Evolutionary conservation across 1,139 yeast species (phyloP).

Genomic region (Meyerozyma sp.): DNA sequence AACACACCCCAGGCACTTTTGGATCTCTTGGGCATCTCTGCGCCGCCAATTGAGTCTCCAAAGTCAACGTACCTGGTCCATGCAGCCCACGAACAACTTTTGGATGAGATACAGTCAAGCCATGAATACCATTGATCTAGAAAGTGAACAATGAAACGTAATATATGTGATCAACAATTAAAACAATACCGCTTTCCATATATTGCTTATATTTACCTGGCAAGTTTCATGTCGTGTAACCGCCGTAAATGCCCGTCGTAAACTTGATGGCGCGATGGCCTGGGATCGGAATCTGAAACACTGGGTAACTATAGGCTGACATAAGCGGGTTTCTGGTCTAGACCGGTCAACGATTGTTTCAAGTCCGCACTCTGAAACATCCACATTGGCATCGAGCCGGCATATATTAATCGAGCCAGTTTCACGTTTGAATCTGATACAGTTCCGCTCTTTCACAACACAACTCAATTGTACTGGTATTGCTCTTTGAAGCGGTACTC

Average conservation of each 20-base stretch:
- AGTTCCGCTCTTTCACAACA: neutral
- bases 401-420: neutral
- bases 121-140: neutral
- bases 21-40: neutral
- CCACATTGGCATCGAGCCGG: slow-evolving; percentile 1
- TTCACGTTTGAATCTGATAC: slow-evolving; percentile 2
- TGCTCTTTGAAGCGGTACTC: neutral
- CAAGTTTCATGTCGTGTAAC: too few species aligned
- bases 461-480: neutral
- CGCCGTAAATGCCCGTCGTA: neutral
- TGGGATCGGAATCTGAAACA: slow-evolving; percentile 1
- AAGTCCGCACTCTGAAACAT: slow-evolving; percentile 1
- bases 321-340: neutral
- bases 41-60: neutral
- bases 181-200: too few species aligned
- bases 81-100: neutral
- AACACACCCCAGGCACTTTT: neutral
- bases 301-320: neutral
- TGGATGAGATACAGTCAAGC: neutral
- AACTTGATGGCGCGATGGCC: neutral
- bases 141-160: neutral
- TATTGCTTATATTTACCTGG: too few species aligned
- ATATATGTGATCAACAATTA: too few species aligned
- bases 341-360: neutral
- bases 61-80: neutral